Percentiles rank a stretch among this genome's conserved stretches.
Conservation (phyloP, 805 yeast species). For the Lachancea meyersii region DNA sequence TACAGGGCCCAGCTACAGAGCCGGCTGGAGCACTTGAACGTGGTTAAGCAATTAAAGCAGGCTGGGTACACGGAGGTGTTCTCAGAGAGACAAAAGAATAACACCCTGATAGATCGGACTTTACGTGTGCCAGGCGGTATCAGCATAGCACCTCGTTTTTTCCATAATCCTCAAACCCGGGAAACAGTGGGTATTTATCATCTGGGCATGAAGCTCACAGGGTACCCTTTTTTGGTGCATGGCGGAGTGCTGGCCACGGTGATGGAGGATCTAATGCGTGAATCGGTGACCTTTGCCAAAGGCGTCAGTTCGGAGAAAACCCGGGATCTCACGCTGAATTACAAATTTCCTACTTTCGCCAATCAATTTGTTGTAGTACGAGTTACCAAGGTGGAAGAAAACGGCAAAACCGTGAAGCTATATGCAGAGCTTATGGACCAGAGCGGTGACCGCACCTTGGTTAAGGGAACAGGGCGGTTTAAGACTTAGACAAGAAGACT, state of each 20-base stretch:
- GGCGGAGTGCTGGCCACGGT: conserved; percentile 85
- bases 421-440: conserved; percentile 48
- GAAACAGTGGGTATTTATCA: conserved; percentile 67
- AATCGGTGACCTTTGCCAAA: conserved; percentile 39
- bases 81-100: conserved; percentile 39
- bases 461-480: conserved; percentile 49
- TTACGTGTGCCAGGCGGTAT: conserved; percentile 73
- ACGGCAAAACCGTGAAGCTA: conserved; percentile 33
- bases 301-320: conserved; percentile 31
- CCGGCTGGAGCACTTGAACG: conserved; percentile 43
- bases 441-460: conserved; percentile 44
- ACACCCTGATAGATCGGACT: conserved; percentile 42
- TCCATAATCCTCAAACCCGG: conserved; percentile 47
- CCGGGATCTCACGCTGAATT: conserved; percentile 40
- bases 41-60: conserved; percentile 42
- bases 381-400: conserved; percentile 37
- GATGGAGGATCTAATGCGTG: conserved; percentile 67
- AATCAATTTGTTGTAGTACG: conserved; percentile 68
- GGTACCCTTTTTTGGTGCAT: conserved; percentile 81
- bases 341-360: conserved; percentile 69
- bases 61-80: conserved; percentile 35
- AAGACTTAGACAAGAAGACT: conserved; percentile 13
- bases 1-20: conserved; percentile 37
- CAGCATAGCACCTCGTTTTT: conserved; percentile 64
- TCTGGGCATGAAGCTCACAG: conserved; percentile 71